Evolutionary conservation across 768 basidiomycete species (phyloP), one percentile per base, ranked within the genome.

Genomic region (Amanita polypyramis): DNA sequence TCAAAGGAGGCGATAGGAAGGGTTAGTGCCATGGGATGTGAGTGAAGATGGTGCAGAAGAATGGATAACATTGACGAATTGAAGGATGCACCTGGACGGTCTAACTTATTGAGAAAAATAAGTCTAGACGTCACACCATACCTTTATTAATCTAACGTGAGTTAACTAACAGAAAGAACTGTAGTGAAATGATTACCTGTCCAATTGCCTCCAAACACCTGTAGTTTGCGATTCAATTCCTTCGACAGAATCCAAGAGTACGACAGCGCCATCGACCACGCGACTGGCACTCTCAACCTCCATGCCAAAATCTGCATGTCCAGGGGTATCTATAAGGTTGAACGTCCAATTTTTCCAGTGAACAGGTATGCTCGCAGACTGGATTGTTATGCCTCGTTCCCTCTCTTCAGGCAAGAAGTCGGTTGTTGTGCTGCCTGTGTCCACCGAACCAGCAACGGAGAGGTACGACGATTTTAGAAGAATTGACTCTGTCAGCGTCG

Each of bases 231-330:
- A 79, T 62, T 93, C 90, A 4, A 93, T 90, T 5, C 90, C 90
- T 64, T 93, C 90, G 0, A 94, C 90, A 0, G 89, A 85, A 64
- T 94, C 90, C 37, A 94, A 77, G 27, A 94, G 64, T 25, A 94
- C 85, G 23, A 94, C 80, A 12, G 89, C 90, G 48, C 90, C 91
- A 53, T 94, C 90, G 3, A 92, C 79, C 12, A 94, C 84, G 23
- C 90, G 79, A 58, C 89, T 92, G 6, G 91, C 91, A 57, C 89
- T 87, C 64, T 93, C 91, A 21, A 94, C 91, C 58, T 94, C 90
- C 89, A 93, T 92, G n/a, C 90, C 90, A 64, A 94, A 94, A 61
- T 94, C 90, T 4, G 88, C 91, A 65, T 94, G 90, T 30, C 90
- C 90, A 12, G 90, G 90, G 2, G 90, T 93, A 57, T 94, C 91